Evolutionary conservation across 345 rosid genomes (phyloP), one percentile per base, ranked within the genome.

Genomic region (Melastoma malabathricum): DNA sequence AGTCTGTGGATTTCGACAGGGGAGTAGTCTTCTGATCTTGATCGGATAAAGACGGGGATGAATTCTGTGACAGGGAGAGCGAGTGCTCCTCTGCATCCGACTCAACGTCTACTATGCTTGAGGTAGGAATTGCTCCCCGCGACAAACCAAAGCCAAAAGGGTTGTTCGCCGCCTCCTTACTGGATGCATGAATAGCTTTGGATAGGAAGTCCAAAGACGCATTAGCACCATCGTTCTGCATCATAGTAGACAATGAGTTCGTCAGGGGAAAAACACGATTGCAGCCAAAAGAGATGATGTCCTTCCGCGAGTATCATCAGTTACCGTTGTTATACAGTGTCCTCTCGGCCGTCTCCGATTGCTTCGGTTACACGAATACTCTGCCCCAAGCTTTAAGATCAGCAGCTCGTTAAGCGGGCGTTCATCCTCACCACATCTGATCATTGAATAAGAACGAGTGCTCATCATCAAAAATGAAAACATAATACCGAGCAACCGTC

Each of bases 391-490:
- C 62, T 69, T 77, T 72, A 81, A 62, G 64, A 84, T 56, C 65
- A 84, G 22, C 48, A 84, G 53, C 58, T 84, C 88, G 12, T 76
- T 74, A 46, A 81, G 77, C 5, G 94, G 94, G 29, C 65, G 85
- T 63, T 84, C 88, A 51, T 84, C 88, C 70, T 81, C 85, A 19
- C 88, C 83, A 5, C 94, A 84, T 18, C 93, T 78, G 72, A 47
- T 45, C 44, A 27, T 4, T 17, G 15, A 31, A 58, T 17, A 58
- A 29, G 14, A 44, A 13, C 15, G n/a, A 3, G 41, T 19, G n/a
- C 10, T 27, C 12, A n/a, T 0, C 13, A 46, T 10, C 10, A 38
- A n/a, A 46, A 34, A 20, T 13, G 10, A 25, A 13, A 27, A 20
- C 23, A 8, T 0, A 2, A 15, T 25, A 29, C 12, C 20, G 13